Evolutionary conservation across 2,329 filamentous ascomycete genomes (phyloP).

Genomic region (Penicillium sp.): DNA sequence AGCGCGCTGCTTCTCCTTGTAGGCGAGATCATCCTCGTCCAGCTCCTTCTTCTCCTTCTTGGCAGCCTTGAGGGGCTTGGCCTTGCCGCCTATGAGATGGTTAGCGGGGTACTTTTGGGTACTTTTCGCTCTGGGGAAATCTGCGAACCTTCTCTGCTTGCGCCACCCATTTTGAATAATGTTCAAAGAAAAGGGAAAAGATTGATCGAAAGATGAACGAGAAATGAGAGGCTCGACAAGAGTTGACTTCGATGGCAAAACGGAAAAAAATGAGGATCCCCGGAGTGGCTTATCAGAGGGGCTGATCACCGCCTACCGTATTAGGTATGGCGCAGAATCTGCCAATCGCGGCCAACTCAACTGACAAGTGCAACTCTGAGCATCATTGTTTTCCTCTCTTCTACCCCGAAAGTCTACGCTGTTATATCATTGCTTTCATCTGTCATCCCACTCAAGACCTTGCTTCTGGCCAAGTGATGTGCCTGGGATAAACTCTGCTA

Average conservation of each 20-base stretch:
- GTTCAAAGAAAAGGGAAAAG: constrained; percentile 6
- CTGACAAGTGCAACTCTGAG: background rate
- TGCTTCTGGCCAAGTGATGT: constrained; percentile 18
- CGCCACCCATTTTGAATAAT: constrained; percentile 63
- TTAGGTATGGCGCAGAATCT: constrained; percentile 30
- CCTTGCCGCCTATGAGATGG: constrained; percentile 71
- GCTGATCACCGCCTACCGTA: constrained; percentile 40
- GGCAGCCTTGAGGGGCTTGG: constrained; percentile 82
- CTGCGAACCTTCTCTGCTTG: constrained; percentile 67
- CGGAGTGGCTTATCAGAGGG: constrained; percentile 30
- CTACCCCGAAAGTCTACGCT: constrained; percentile 5
- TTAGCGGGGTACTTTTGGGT: constrained; percentile 24
- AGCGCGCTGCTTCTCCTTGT: constrained; percentile 80
- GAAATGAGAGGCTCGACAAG: constrained; percentile 2
- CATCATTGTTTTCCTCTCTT: constrained; percentile 21
- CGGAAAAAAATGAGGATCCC: constrained; percentile 25
- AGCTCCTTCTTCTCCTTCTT: constrained; percentile 85
- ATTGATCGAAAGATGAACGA: constrained; percentile 15
- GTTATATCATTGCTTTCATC: constrained; percentile 19
- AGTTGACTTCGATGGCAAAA: constrained; percentile 15
- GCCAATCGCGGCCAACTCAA: constrained; percentile 1
- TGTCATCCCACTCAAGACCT: constrained; percentile 8
- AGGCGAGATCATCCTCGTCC: constrained; percentile 86
- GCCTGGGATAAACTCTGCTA: constrained; percentile 28
- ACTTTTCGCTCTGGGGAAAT: background rate